phyloP scores from a whole-genome alignment of 495 filamentous ascomycete species.

The Aspergillus homomorphus region DNA sequence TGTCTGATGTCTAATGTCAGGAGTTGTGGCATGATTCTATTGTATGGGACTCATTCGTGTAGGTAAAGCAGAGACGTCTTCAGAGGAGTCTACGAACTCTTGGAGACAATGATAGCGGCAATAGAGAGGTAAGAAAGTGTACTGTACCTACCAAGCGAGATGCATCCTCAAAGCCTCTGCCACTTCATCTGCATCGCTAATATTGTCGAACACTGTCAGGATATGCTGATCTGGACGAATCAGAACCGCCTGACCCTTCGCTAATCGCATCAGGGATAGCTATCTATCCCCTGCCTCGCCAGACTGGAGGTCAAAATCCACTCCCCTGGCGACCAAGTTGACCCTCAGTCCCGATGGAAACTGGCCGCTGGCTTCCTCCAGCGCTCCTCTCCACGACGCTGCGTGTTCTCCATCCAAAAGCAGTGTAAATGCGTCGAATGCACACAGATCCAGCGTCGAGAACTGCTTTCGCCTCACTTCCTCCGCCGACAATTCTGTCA shows the following conservation, averaged over 20 bases:
- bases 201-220: conserved; percentile 14
- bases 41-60: too few species aligned
- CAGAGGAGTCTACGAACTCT: too few species aligned
- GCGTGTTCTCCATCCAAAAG: conserved; percentile 16
- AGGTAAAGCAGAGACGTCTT: too few species aligned
- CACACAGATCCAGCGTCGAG: conserved; percentile 34
- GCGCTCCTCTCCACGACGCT: conserved; percentile 5
- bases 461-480: conserved; percentile 21
- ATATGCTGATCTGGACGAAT: conserved; percentile 40
- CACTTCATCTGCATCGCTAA: conserved; percentile 1
- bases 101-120: too few species aligned
- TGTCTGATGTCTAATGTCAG: too few species aligned
- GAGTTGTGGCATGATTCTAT: too few species aligned
- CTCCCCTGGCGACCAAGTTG: conserved; percentile 6
- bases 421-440: conserved; percentile 27
- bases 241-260: conserved; percentile 24
- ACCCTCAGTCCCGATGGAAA: conserved; percentile 11
- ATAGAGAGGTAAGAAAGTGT: background rate
- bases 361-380: background rate
- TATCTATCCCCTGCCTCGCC: conserved; percentile 13
- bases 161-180: conserved; percentile 10
- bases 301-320: conserved; percentile 21
- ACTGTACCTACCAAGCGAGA: conserved; percentile 8
- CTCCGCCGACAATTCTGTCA: conserved; percentile 20
- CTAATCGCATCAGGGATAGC: conserved; percentile 20